Evolutionary conservation across 202 grass and related monocot species (phyloP).

Genomic region (Setaria italica): DNA sequence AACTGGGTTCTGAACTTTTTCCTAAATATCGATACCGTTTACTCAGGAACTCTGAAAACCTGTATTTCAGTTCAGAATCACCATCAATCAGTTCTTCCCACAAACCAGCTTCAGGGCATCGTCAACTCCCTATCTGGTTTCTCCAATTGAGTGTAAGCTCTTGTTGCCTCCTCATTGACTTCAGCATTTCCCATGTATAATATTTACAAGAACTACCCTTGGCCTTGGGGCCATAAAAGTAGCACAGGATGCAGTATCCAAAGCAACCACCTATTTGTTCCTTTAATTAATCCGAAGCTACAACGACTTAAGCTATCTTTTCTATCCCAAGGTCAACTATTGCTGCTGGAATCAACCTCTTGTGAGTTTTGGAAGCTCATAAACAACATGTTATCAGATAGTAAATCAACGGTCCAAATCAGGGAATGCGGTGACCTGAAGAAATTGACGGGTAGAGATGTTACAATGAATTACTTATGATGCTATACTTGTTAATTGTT

Average conservation of each 20-base stretch:
- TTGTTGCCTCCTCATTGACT: conserved; percentile 40
- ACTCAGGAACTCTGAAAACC: neutral
- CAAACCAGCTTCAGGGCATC: neutral
- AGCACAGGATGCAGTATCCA: conserved; percentile 8
- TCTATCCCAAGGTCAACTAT: conserved; percentile 34
- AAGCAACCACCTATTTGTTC: conserved; percentile 30
- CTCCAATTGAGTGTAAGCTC: neutral
- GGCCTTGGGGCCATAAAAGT: conserved; percentile 13
- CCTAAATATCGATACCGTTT: neutral
- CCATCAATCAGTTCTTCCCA: neutral
- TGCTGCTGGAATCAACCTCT: conserved; percentile 29
- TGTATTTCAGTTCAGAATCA: neutral
- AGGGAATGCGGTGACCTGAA: neutral
- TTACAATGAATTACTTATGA: neutral
- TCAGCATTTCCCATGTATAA: conserved; percentile 33
- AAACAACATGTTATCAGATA: neutral
- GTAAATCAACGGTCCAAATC: neutral
- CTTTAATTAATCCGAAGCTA: conserved; percentile 25
- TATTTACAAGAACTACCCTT: neutral
- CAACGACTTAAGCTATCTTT: neutral
- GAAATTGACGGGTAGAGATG: neutral
- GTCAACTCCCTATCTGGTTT: neutral
- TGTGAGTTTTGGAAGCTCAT: neutral
- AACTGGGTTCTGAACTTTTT: neutral
- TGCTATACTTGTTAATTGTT: neutral